Base-by-base conservation (phyloP, 495 filamentous ascomycete genomes). In the Penicillium simplicissimum region DNA sequence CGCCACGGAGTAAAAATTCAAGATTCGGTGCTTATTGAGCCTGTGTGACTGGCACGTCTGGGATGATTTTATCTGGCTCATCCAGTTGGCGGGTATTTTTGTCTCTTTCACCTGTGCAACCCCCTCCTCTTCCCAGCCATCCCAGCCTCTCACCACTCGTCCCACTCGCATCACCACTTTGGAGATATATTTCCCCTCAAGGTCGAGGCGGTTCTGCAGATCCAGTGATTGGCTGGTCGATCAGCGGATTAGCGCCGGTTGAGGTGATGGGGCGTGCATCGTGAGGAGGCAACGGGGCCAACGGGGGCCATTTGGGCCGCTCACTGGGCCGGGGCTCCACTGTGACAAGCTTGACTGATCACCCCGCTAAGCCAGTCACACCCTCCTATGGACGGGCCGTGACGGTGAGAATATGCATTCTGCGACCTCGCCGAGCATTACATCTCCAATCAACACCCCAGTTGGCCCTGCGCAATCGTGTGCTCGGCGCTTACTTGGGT, bases 301-400 rank as follows among this genome's bases (percentile, higher is more conserved):
- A 57, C 59, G 23, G 36, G 37, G 55, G 23, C 40, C 10, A 13
- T 60, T 19, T 42, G 33, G 25, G 37, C 53, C 38, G 60, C 53
- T 67, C 8, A 71, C 64, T 67, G 67, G 69, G 53, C 53, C 3
- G 31, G 34, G 54, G 36, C 56, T 68, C 69, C 74, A 71, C 74
- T 74, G 75, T 78, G 75, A 78, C 69, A 72, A 73, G 70, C 72
- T 69, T 67, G 75, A 63, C 56, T 53, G 55, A 70, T 69, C 71
- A 70, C 68, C 66, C 55, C 43, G 28, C 35, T 33, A 54, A 47
- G 57, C 70, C 71, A 74, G 67, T 77, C 69, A 73, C 62, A 62
- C 34, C 36, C 59, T 15, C 38, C 59, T 36, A 64, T 63, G 52
- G 38, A 51, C 55, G 35, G 42, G 28, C 55, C 28, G 42, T 55